Evolutionary conservation across 139 green algal species (phyloP).

Genomic region (Asterochloris sp.): DNA sequence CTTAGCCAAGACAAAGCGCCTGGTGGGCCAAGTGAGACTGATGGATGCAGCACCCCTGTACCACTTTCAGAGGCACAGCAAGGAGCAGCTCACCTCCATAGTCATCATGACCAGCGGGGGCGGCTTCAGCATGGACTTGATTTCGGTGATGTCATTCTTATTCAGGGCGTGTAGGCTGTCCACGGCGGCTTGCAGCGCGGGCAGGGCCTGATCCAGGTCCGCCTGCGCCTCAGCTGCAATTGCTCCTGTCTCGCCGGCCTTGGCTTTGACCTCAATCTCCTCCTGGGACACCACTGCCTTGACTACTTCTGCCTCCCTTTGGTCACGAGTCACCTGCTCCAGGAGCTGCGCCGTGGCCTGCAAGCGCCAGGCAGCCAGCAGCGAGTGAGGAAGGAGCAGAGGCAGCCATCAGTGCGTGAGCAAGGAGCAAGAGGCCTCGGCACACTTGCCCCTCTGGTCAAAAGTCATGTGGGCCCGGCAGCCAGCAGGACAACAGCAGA

Average conservation of each 20-base stretch:
- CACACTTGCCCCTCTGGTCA: too few relatives aligned
- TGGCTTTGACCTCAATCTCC: conserved; percentile 70
- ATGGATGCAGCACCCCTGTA: too few relatives aligned
- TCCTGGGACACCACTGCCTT: conserved; percentile 61
- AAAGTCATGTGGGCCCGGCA: too few relatives aligned
- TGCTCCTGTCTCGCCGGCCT: conserved; percentile 43
- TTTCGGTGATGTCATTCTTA: conserved; percentile 70
- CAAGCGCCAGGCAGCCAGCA: neutral
- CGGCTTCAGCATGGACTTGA: conserved; percentile 86
- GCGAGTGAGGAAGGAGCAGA: too few relatives aligned
- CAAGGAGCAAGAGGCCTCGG: too few relatives aligned
- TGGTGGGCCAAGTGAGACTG: too few relatives aligned
- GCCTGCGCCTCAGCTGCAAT: conserved; percentile 77
- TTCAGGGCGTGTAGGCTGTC: conserved; percentile 79
- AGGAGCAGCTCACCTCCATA: conserved; percentile 26
- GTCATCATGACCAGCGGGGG: conserved; percentile 75
- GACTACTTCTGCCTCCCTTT: conserved; percentile 70
- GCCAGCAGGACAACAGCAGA: too few relatives aligned
- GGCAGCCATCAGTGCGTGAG: too few relatives aligned
- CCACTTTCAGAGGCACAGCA: neutral
- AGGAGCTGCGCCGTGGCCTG: conserved; percentile 15
- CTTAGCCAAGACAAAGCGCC: too few relatives aligned
- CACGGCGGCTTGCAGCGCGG: conserved; percentile 69
- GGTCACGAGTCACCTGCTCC: conserved; percentile 22
- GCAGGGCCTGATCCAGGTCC: conserved; percentile 82